Percentiles rank a stretch among this genome's conserved stretches.
Evolutionary conservation across 257 asterid species (phyloP).

Genomic region (Ajuga chamaepitys): DNA sequence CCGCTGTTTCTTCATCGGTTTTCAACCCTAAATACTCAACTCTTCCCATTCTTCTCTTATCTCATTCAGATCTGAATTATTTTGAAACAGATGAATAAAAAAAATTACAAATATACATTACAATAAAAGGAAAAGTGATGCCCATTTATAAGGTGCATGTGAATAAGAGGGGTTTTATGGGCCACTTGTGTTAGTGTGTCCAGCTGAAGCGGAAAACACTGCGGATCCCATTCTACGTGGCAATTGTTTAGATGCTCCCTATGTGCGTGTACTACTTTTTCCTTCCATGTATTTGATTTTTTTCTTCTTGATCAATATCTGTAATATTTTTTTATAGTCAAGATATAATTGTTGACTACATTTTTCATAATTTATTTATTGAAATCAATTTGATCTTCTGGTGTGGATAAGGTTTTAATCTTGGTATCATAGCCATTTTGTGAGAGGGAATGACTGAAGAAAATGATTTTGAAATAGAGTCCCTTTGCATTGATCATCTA

Average conservation of each 20-base stretch:
- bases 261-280: neutral
- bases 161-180: neutral
- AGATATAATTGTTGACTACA: neutral
- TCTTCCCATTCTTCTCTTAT: conserved; percentile 45
- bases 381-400: no score
- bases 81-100: neutral
- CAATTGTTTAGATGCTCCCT: neutral
- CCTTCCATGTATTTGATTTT: neutral
- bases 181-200: neutral
- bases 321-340: neutral
- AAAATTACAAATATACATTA: neutral
- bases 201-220: neutral
- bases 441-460: no score
- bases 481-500: no score
- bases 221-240: conserved; percentile 36
- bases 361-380: neutral
- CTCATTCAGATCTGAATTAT: neutral
- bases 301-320: neutral
- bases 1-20: conserved; percentile 39
- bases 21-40: conserved; percentile 59
- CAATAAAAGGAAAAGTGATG: neutral
- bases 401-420: no score
- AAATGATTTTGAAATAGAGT: no score
- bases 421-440: no score
- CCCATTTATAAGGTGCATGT: neutral